Evolutionary conservation across 75 land plant genomes (phyloP).

Genomic region (Selaginella tamariscina): DNA sequence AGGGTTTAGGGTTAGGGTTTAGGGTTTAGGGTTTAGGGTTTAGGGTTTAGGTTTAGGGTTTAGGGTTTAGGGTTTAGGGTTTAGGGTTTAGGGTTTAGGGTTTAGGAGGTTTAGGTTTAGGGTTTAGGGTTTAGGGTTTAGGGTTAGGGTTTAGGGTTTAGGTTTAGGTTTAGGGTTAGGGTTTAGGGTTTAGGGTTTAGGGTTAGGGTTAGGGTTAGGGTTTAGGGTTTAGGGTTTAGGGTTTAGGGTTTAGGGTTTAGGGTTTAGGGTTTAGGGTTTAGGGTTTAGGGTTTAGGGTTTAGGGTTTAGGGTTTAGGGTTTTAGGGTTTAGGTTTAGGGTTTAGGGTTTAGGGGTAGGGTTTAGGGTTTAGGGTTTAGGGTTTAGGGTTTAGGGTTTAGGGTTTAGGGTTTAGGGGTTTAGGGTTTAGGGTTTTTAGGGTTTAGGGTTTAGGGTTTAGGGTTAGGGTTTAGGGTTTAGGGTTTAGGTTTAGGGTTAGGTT

Average conservation of each 20-base stretch:
- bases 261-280: constrained; percentile 19
- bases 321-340: constrained; percentile 16
- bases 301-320: constrained; percentile 19
- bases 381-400: constrained; percentile 25
- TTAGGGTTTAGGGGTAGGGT: constrained; percentile 21
- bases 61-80: constrained; percentile 8
- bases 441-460: constrained; percentile 24
- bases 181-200: constrained; percentile 29
- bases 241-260: constrained; percentile 5
- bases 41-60: constrained; percentile 14
- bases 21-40: constrained; percentile 37
- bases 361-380: constrained; percentile 27
- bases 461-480: constrained; percentile 25
- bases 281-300: constrained; percentile 17
- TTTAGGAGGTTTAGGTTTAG: constrained; percentile 10
- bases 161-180: constrained; percentile 25
- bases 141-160: constrained; percentile 22
- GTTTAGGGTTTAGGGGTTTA: constrained; percentile 21
- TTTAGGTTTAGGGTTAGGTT: constrained; percentile 24
- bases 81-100: constrained; percentile 10
- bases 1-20: constrained; percentile 32
- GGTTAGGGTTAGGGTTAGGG: constrained; percentile 24
- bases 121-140: constrained; percentile 12
- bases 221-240: constrained; percentile 11
- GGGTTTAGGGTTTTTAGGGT: too few species aligned